phyloP scores from a whole-genome alignment of 139 green algal genomes.

The Raphidocelis subcapitata region DNA sequence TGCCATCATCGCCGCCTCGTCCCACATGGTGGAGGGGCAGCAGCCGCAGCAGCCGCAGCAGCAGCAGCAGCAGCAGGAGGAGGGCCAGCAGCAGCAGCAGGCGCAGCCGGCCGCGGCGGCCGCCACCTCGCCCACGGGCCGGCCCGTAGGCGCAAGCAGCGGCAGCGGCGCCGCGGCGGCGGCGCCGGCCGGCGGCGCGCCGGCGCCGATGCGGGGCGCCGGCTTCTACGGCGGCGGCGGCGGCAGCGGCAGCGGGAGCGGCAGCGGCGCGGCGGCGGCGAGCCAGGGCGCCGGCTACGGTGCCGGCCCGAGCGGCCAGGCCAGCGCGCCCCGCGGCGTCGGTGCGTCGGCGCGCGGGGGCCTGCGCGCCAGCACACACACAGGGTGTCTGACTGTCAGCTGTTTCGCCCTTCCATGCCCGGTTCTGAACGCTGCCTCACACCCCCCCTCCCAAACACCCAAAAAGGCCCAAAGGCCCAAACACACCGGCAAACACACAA shows the following conservation, averaged over 20 bases:
- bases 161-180: neutral
- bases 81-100: neutral
- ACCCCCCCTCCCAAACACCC: too few species aligned
- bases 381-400: too few species aligned
- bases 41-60: neutral
- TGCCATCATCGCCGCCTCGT: slow-evolving; percentile 60
- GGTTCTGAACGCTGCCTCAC: too few species aligned
- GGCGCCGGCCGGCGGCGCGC: neutral
- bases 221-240: too few species aligned
- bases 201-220: neutral
- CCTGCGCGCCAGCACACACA: too few species aligned
- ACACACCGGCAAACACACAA: too few species aligned
- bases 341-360: too few species aligned
- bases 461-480: too few species aligned
- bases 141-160: too few species aligned
- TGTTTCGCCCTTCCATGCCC: too few species aligned
- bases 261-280: neutral
- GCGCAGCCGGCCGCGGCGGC: neutral
- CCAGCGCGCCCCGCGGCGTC: neutral
- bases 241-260: neutral
- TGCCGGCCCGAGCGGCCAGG: neutral
- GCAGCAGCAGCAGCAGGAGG: slow-evolving; percentile 5
- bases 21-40: neutral
- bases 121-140: neutral
- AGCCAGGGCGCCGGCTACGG: neutral